Evolutionary conservation across 1,284 basidiomycete genomes (phyloP).

Genomic region (Pseudomicrostroma phylloplanum): DNA sequence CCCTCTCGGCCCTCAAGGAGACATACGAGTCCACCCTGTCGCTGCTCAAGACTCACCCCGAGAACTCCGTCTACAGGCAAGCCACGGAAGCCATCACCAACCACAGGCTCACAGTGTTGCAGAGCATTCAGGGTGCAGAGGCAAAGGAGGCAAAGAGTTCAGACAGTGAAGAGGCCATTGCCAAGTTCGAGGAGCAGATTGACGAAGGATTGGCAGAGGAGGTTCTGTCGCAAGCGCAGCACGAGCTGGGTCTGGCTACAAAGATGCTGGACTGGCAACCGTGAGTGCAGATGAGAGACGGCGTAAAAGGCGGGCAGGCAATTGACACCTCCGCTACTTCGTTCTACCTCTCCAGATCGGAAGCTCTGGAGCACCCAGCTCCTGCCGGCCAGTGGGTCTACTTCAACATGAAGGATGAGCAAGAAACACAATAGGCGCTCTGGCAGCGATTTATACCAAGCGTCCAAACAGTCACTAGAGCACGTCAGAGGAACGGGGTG

Average conservation of each 20-base stretch:
- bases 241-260: constrained; percentile 69
- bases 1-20: constrained; percentile 68
- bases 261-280: constrained; percentile 94
- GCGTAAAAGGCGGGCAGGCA: neutral
- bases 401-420: constrained; percentile 53
- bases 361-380: constrained; percentile 73
- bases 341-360: constrained; percentile 62
- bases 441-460: too few relatives aligned
- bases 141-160: constrained; percentile 16
- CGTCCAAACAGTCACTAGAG: too few relatives aligned
- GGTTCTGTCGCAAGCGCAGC: constrained; percentile 71
- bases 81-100: constrained; percentile 80
- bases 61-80: constrained; percentile 80
- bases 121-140: constrained; percentile 51
- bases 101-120: constrained; percentile 69
- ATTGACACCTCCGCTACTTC: neutral
- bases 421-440: constrained; percentile 4
- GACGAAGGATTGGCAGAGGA: constrained; percentile 62
- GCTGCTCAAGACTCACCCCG: constrained; percentile 64
- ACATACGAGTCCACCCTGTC: constrained; percentile 76
- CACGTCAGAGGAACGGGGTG: too few relatives aligned
- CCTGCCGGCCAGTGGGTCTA: constrained; percentile 81
- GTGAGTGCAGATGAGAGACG: constrained; percentile 59
- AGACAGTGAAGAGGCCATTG: constrained; percentile 64
- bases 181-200: constrained; percentile 61